Percentiles rank a stretch among this genome's conserved stretches.
These are phyloP conservation scores for Uronychia binucleata DNA, from an alignment of 73 alveolate genomes.

Conservation along the genomic window DNA sequence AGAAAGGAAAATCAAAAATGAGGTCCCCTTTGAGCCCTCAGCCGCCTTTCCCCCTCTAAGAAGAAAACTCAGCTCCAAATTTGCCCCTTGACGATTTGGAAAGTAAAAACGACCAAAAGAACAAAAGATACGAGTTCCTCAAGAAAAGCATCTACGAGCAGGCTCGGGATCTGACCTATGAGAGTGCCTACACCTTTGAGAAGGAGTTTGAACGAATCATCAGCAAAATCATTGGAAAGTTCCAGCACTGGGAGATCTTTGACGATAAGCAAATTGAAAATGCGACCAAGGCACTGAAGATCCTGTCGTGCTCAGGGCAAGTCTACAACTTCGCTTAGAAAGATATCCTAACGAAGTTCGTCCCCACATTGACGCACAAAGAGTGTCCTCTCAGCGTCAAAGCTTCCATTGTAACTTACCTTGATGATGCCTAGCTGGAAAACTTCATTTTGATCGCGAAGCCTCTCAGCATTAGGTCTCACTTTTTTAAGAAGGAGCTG, in stretches of 20 bases:
- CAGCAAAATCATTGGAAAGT: neutral
- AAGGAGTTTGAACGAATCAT: neutral
- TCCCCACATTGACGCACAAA: no score
- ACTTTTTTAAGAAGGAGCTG: neutral
- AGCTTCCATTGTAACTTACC: no score
- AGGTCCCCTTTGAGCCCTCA: no score
- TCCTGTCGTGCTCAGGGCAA: neutral
- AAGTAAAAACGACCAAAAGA: no score
- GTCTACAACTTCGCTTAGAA: neutral
- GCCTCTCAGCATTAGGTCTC: neutral
- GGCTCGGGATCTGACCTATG: neutral
- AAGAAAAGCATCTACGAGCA: neutral
- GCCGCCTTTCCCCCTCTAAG: no score
- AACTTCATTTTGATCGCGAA: neutral
- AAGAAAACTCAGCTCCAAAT: no score
- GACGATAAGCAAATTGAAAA: slow-evolving; percentile 1
- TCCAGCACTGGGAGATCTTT: slow-evolving; percentile 2
- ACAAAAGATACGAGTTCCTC: neutral
- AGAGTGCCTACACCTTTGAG: neutral
- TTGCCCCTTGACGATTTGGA: no score
- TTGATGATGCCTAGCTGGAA: no score
- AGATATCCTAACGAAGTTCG: no score
- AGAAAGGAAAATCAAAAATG: no score
- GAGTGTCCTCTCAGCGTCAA: no score
- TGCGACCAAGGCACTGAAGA: neutral